Base-by-base conservation (phyloP, 129 eudicot species). In the Tagetes patula region DNA sequence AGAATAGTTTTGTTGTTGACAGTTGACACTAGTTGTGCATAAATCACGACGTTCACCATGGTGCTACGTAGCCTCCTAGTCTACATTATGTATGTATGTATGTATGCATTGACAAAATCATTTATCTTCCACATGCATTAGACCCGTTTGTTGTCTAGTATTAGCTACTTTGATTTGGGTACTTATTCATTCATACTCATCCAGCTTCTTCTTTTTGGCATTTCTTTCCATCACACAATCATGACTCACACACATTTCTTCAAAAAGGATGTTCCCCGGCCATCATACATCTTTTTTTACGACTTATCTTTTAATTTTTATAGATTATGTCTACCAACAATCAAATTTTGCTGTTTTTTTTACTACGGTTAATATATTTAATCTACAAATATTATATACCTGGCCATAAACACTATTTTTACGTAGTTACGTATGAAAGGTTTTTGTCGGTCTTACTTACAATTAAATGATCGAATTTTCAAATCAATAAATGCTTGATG, bases 401-500 rank as follows among this genome's bases (percentile, higher is more conserved):
- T 6, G 8, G 31, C 62, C 63, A 56, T 20, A 61, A 36, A 12
- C 8, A 1, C 48, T 43, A 6, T 6, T 6, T 7, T 7, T 43
- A 20, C 8, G 8, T 43, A 61, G 27, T 3, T 37, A 37, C 45
- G 67, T 36, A 34, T 61, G 27, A 58, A 8, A 58, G 5, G 42
- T 60, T 61, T 59, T 73, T 73, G 77, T 73, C 77, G 69, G 59
- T 60, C 42, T 36, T 39, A 9, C 41, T 72, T 67, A 31, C 67
- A 71, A 71, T 54, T 58, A 72, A 59, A 56, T 42, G 69, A 45
- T 42, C 63, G 48, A 34, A 33, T 43, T 76, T 76, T 55, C 80
- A 68, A 68, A 43, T 11, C 42, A 68, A 55, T 76, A 40, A 76
- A 69, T 77, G 75, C 58, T 69, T 77, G 75, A 77, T 47, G 81